A percentile compares a stretch with the other conserved stretches of the same genome.
These are phyloP conservation scores for Syzygium oleosum DNA, from an alignment of 345 rosid species.

Conservation along the genomic window DNA sequence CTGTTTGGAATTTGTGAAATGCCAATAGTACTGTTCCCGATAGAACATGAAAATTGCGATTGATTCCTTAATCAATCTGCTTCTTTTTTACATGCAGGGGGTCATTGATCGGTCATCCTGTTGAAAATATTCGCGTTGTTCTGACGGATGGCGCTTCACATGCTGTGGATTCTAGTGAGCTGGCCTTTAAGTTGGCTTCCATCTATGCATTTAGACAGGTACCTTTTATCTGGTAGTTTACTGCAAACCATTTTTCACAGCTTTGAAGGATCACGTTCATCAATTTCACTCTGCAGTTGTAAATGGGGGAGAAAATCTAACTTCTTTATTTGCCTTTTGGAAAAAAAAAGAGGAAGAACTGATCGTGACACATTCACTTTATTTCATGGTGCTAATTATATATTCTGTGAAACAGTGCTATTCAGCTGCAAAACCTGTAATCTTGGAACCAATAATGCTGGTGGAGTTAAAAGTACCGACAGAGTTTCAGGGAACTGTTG, in stretches of 20 bases:
- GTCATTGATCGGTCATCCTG: slow-evolving; percentile 93
- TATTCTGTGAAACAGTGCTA: slow-evolving; percentile 47
- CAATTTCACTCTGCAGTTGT: neutral
- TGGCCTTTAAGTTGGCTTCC: slow-evolving; percentile 93
- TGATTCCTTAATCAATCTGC: neutral
- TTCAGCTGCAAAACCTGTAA: slow-evolving; percentile 78
- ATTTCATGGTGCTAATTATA: neutral
- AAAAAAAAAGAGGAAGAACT: neutral
- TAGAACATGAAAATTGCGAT: neutral
- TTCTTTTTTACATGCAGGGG: slow-evolving; percentile 50
- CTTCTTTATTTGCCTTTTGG: neutral
- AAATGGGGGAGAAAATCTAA: neutral
- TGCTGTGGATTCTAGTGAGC: slow-evolving; percentile 96
- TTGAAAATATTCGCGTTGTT: slow-evolving; percentile 74
- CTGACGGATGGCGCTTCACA: slow-evolving; percentile 95
- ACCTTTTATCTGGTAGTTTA: neutral
- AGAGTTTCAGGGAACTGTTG: slow-evolving; percentile 94
- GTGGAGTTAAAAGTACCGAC: slow-evolving; percentile 95
- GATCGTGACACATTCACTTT: neutral
- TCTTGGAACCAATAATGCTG: slow-evolving; percentile 92
- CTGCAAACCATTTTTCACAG: neutral
- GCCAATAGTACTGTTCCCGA: neutral
- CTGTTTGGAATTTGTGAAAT: neutral
- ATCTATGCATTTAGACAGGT: slow-evolving; percentile 98
- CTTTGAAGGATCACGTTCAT: neutral